These are phyloP conservation scores for Triticum aestivum DNA, from an alignment of 176 grass and related monocot genomes.

Conservation along the genomic window DNA sequence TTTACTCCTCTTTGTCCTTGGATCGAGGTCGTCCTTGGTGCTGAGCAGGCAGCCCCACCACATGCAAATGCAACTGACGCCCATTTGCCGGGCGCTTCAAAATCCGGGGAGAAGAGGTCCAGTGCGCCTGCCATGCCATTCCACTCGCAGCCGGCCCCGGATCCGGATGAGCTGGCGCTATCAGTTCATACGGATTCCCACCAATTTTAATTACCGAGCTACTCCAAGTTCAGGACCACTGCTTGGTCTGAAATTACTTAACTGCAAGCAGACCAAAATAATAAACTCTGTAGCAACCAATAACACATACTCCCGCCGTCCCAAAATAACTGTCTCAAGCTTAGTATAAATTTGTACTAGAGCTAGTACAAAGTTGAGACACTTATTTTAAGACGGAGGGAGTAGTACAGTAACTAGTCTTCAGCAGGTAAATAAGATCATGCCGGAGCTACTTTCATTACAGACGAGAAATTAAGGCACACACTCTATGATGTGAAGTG, in stretches of 20 bases:
- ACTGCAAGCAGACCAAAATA: background rate
- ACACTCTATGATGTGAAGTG: background rate
- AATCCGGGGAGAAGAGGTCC: background rate
- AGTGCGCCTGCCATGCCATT: background rate
- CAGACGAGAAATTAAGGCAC: background rate
- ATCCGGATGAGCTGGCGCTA: slow-evolving; percentile 17
- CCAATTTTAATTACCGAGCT: background rate
- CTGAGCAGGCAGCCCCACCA: background rate
- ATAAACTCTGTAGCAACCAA: no score
- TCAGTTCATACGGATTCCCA: background rate
- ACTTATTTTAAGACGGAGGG: no score
- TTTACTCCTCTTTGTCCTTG: background rate
- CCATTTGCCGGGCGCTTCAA: slow-evolving; percentile 1
- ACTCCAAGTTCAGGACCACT: background rate
- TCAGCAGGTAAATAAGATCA: background rate
- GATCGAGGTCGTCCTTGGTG: background rate
- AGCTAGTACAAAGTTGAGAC: no score
- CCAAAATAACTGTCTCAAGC: no score
- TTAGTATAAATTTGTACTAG: no score
- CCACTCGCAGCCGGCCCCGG: background rate
- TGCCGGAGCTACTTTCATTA: background rate
- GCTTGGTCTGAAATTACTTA: background rate
- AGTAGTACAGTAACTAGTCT: background rate
- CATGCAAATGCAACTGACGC: background rate
- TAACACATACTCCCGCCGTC: no score